Conservation (phyloP, 305 asterid species). For the Fraxinus dipetala region DNA sequence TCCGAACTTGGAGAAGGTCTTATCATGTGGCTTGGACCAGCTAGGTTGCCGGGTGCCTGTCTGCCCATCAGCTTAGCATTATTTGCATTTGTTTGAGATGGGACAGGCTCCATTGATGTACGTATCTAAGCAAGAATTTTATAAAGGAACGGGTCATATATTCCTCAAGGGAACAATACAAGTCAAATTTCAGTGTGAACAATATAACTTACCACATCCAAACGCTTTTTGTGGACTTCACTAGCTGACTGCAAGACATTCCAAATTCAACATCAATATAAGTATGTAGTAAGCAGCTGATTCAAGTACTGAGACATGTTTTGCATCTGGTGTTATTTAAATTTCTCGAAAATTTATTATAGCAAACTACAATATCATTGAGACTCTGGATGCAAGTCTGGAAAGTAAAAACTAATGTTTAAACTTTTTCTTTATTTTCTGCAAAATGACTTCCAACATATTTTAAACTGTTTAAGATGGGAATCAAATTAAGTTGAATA, state of each 20-base stretch:
- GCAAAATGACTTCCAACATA: neutral
- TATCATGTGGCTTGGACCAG: conserved; percentile 48
- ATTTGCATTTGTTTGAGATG: conserved; percentile 42
- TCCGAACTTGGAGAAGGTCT: conserved; percentile 66
- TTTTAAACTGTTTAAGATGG: neutral
- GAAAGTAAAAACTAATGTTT: neutral
- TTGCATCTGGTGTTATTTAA: neutral
- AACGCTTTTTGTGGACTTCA: conserved; percentile 79
- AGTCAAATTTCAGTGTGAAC: neutral
- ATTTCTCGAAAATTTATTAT: conserved; percentile 3
- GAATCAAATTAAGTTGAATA: neutral
- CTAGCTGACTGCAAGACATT: conserved; percentile 60
- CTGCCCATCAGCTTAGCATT: conserved; percentile 46
- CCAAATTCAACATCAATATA: conserved; percentile 22
- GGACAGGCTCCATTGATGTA: conserved; percentile 53
- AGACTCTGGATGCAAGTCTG: neutral
- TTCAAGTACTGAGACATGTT: neutral
- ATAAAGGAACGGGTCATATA: conserved; percentile 4
- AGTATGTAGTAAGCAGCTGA: conserved; percentile 4
- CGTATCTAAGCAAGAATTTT: conserved; percentile 46
- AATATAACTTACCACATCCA: conserved; percentile 62
- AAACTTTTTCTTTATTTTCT: neutral
- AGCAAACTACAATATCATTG: neutral
- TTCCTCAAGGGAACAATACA: neutral
- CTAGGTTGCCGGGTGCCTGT: conserved; percentile 48